A percentile compares a stretch with the other conserved stretches of the same genome.
Evolutionary conservation across 1,284 basidiomycete species (phyloP).

Genomic region (Naganishia sp.): DNA sequence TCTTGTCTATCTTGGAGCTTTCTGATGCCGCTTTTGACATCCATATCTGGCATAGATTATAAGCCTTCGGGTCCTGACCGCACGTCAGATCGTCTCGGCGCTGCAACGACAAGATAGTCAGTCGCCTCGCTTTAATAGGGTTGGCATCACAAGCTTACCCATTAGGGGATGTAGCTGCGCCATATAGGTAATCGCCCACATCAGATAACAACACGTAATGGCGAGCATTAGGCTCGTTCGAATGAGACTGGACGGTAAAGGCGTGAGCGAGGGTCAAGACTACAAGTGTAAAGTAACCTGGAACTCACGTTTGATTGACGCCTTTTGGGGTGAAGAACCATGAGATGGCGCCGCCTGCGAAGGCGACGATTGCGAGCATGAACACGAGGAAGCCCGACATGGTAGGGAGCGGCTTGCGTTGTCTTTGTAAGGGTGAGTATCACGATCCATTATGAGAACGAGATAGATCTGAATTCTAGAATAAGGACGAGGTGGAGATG

Average conservation of each 20-base stretch:
- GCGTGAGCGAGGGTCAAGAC: background rate
- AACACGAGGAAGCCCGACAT: slow-evolving; percentile 34
- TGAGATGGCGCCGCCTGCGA: slow-evolving; percentile 64
- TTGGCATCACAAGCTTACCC: slow-evolving; percentile 56
- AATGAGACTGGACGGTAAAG: slow-evolving; percentile 63
- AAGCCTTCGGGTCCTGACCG: slow-evolving; percentile 38
- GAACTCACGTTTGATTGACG: slow-evolving; percentile 78
- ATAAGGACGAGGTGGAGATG: background rate
- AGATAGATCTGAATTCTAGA: background rate
- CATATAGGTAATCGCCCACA: slow-evolving; percentile 90
- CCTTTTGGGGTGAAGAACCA: slow-evolving; percentile 79
- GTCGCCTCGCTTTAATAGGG: slow-evolving; percentile 9
- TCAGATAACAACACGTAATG: slow-evolving; percentile 78
- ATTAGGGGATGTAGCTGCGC: slow-evolving; percentile 87
- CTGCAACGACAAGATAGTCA: slow-evolving; percentile 34
- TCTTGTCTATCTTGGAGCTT: too few species aligned
- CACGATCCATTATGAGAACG: too few species aligned
- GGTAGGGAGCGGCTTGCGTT: background rate
- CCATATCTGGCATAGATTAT: background rate
- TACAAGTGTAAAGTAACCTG: background rate
- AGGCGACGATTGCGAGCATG: slow-evolving; percentile 41
- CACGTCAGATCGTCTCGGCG: slow-evolving; percentile 47
- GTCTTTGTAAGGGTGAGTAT: background rate
- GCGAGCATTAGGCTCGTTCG: slow-evolving; percentile 76
- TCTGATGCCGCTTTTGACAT: background rate